Base-by-base conservation (phyloP, 2,329 filamentous ascomycete genomes). In the Pseudocercospora ulei region DNA sequence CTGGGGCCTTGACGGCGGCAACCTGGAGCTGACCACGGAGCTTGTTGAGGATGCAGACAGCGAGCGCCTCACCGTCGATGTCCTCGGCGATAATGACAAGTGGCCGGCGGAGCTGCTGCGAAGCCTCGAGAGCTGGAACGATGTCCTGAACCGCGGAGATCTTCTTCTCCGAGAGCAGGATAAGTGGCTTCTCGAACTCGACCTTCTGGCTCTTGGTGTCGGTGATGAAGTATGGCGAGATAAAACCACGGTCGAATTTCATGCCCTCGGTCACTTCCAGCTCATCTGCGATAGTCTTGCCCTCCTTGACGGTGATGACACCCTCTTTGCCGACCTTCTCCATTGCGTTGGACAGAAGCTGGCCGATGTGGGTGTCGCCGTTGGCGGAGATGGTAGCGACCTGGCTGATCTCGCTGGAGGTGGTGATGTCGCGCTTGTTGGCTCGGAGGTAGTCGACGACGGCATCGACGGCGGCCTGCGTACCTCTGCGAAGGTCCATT, bases 301-400 rank as follows among this genome's bases (percentile, higher is more conserved):
- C 90, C 75, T 98, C 90, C 81, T 98, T 98, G 62, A 96, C 88
- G 43, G 90, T 98, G 66, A 98, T 98, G 61, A 98, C 90, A 73
- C 90, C 90, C 73, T 98, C 90, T 77, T 98, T 98, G 68, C 90
- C 90, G 50, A 98, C 90, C 76, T 93, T 94, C 76, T 98, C 90
- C 90, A 98, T 98, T 56, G 90, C 90, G 62, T 79, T 95, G 62
- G 90, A 87, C 65, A 98, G 90, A 62, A 98, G 77, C 69, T 85
- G 80, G 57, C 90, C 90, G 59, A 98, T 84, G 69, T 95, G 87
- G 43, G 77, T 78, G 63, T 98, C 90, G 55, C 90, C 90, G 69
- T 98, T 98, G 65, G 90, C 90, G 56, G 80, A 88, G 70, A 98
- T 98, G 57, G 90, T 96, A 51, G 90, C 90, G 47, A 98, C 90